Evolutionary conservation across 331 rosid species (phyloP), one percentile per base, ranked within the genome.

Genomic region (Rosa hybrid): DNA sequence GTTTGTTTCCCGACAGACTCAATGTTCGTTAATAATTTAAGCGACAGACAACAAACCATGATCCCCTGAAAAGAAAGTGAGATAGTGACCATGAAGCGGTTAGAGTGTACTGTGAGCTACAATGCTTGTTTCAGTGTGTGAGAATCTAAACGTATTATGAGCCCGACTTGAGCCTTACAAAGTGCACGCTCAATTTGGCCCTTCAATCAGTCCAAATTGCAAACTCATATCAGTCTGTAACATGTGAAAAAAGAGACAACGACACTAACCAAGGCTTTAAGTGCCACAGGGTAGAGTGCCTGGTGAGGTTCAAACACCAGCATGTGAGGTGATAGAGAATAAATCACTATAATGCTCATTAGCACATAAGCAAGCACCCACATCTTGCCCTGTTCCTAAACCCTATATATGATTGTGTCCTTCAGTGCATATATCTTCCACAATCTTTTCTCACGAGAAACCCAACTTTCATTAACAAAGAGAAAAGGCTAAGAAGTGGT

Each of bases 321-420:
- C 86, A 74, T 78, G 86, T 83, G 86, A 74, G 59, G 83, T 71
- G 85, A 59, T 67, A 75, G 48, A 62, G 62, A 68, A 45, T 14
- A 27, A 18, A 59, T 25, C 45, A 75, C 71, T 70, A 72, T 30
- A 30, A 18, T 18, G 64, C 41, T 12, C 54, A 70, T 70, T 70
- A 70, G 34, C 34, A 44, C 17, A 44, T 20, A 68, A 9, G 30
- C 73, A 18, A 39, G 30, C 17, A 68, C 27, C 50, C 6, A 38
- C 12, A 38, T 68, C n/a, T 27, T 64, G 70, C 69, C 4, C 18
- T 63, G 69, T 63, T 63, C 9, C 8, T 63, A 30, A 63, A 27
- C 34, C 34, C 20, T 12, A 27, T 27, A 63, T 59, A 59, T 10
- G 16, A 59, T 21, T 59, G 34, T 9, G 68, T n/a, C 64, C 64